Percentiles rank a stretch among this genome's conserved stretches.
phyloP scores from a whole-genome alignment of 2,329 filamentous ascomycete species.

The Fusarium multiceps region DNA sequence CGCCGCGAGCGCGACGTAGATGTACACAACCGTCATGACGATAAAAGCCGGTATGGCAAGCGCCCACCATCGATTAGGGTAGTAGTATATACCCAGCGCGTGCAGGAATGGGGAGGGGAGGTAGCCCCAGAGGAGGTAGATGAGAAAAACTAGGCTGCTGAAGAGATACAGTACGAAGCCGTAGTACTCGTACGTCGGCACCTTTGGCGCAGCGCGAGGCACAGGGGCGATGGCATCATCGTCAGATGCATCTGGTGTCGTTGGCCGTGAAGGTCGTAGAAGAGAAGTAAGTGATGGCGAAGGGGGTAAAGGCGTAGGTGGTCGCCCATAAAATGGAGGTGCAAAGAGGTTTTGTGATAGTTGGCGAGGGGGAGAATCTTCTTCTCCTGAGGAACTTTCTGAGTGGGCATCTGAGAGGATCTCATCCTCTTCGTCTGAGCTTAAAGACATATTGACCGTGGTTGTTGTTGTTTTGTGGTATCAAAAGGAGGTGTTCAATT shows the following conservation, averaged over 20 bases:
- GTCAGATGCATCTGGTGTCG: slow-evolving; percentile 91
- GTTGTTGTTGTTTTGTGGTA: background rate
- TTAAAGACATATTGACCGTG: slow-evolving; percentile 46
- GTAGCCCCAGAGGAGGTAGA: slow-evolving; percentile 84
- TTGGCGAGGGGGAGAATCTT: slow-evolving; percentile 56
- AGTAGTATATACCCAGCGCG: slow-evolving; percentile 94
- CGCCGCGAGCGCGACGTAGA: slow-evolving; percentile 89
- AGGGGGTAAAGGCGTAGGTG: slow-evolving; percentile 92
- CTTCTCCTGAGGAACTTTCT: slow-evolving; percentile 49
- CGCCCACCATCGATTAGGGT: slow-evolving; percentile 97
- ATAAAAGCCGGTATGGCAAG: slow-evolving; percentile 91
- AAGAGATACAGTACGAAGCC: slow-evolving; percentile 97
- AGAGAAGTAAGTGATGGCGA: slow-evolving; percentile 94
- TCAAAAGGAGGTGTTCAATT: background rate
- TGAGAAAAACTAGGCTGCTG: slow-evolving; percentile 81
- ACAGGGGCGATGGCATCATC: slow-evolving; percentile 87
- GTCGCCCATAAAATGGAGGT: slow-evolving; percentile 96
- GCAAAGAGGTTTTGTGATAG: slow-evolving; percentile 68
- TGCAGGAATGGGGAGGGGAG: slow-evolving; percentile 92
- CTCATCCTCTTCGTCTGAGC: slow-evolving; percentile 53
- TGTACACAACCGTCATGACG: slow-evolving; percentile 88
- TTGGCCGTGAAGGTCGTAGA: slow-evolving; percentile 88
- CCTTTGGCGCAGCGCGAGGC: slow-evolving; percentile 87
- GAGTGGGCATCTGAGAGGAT: slow-evolving; percentile 52
- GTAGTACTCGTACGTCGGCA: slow-evolving; percentile 99